These are phyloP conservation scores for Kurtzmaniella quercitrusa DNA, from an alignment of 1,139 yeast species.

Conservation along the genomic window DNA sequence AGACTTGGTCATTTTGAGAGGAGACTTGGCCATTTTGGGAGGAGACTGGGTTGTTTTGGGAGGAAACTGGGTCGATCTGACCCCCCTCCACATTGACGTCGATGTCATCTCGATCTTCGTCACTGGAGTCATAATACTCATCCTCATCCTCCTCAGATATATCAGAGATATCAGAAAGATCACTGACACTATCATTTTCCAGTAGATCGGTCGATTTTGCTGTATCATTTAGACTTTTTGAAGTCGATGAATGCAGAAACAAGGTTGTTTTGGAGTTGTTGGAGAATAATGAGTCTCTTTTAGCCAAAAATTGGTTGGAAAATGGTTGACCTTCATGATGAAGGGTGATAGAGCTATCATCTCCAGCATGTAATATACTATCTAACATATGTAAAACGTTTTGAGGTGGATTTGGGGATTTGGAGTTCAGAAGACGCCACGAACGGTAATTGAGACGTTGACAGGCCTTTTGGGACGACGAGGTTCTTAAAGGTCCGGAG, in stretches of 20 bases:
- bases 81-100: constrained; percentile 4
- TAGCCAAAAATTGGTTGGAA: constrained; percentile 4
- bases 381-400: not conserved
- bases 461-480: not conserved
- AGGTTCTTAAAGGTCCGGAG: not conserved
- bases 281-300: constrained; percentile 10
- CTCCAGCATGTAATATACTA: not conserved
- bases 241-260: constrained; percentile 17
- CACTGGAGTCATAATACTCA: constrained; percentile 7
- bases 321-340: not conserved
- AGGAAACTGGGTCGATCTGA: constrained; percentile 2
- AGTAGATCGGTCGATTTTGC: constrained; percentile 7
- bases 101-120: constrained; percentile 5
- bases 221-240: constrained; percentile 12
- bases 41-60: too few species aligned
- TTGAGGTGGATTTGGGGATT: not conserved
- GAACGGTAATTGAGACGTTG: constrained; percentile 22
- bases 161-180: constrained; percentile 26
- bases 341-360: not conserved
- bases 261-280: constrained; percentile 17
- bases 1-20: not conserved
- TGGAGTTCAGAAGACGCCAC: constrained; percentile 22
- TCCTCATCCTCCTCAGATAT: constrained; percentile 18
- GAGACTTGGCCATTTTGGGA: too few species aligned
- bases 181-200: constrained; percentile 7